Percentiles rank a stretch among this genome's conserved stretches.
Conservation (phyloP, 2,329 filamentous ascomycete species). For the Epichloe uncinata region DNA sequence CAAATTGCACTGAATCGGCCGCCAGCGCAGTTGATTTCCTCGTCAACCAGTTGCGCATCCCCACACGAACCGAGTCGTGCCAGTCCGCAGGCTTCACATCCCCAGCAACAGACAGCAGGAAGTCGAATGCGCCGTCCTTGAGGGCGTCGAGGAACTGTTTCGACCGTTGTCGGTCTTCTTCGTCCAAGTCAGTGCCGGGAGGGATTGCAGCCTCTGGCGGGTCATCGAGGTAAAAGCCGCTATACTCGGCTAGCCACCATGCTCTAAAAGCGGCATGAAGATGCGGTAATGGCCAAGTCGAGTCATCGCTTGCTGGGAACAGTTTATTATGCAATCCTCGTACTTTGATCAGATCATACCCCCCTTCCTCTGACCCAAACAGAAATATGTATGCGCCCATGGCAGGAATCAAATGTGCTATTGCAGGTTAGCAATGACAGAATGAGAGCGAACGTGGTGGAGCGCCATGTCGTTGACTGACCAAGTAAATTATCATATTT, state of each 20-base stretch:
- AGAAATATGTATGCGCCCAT: constrained; percentile 63
- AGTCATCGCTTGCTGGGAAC: constrained; percentile 50
- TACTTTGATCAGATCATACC: constrained; percentile 54
- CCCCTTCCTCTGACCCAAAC: constrained; percentile 67
- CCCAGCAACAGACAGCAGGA: constrained; percentile 71
- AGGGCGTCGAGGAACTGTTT: constrained; percentile 63
- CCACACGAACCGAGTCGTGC: constrained; percentile 75
- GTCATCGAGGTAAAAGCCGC: constrained; percentile 72
- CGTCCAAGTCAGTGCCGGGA: constrained; percentile 48
- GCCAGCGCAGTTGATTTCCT: constrained; percentile 61
- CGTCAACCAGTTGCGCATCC: constrained; percentile 70
- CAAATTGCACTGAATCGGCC: constrained; percentile 54
- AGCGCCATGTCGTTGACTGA: constrained; percentile 15
- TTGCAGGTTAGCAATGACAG: neutral
- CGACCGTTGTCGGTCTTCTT: constrained; percentile 57
- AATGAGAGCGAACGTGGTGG: constrained; percentile 3
- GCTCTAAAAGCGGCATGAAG: constrained; percentile 67
- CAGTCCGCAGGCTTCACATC: constrained; percentile 71
- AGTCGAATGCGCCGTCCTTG: constrained; percentile 84
- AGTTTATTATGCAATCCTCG: constrained; percentile 57
- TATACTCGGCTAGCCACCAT: constrained; percentile 91
- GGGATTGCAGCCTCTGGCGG: constrained; percentile 42
- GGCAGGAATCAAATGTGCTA: constrained; percentile 70
- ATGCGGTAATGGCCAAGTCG: constrained; percentile 58
- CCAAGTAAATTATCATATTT: constrained; percentile 56